Base-by-base conservation (phyloP, 2,329 filamentous ascomycete genomes). In the Cladophialophora carrionii region DNA sequence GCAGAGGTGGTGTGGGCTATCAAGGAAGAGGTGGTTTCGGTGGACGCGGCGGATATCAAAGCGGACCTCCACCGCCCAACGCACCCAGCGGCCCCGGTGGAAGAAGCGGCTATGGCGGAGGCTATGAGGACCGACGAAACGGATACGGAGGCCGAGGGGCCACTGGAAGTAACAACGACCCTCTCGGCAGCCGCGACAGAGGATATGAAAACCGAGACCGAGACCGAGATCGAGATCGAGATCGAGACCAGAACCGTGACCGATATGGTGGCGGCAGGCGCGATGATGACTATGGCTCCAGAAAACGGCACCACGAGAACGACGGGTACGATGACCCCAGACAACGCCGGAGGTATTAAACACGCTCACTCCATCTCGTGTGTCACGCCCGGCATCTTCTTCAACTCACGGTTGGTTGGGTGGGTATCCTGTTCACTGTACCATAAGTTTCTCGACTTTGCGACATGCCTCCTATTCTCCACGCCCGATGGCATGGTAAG, bases 91-190 rank as follows among this genome's bases (percentile, higher is more conserved):
- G 71, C 14, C 81, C 81, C 24, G 81, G 80, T 67, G 84, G 85
- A 49, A 82, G 84, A 66, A 84, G 84, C 68, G 83, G 82, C 72
- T 80, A 82, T 69, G 78, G 80, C 57, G 83, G 82, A 69, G 82
- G 76, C 65, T 71, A 73, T 68, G 79, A 76, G 54, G 69, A 72
- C 54, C 72, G 74, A 64, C 71, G 83, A 71, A 83, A 84, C 73
- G 84, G 85, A 77, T 76, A 81, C 71, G 81, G 79, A 66, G 81
- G 84, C 72, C 82, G 86, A 70, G 83, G 86, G 71, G 79, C 81
- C 51, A 89, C 87, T 63, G 90, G 90, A 70, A 90, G 90, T 80
- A 95, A 96, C 79, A 89, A 90, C 78, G 92, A 96, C 76, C 91
- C 91, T 67, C 86, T 95, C 75, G 88, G 90, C 74, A 86, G 87